phyloP scores from a whole-genome alignment of 495 filamentous ascomycete species.

The Penicillium roqueforti region DNA sequence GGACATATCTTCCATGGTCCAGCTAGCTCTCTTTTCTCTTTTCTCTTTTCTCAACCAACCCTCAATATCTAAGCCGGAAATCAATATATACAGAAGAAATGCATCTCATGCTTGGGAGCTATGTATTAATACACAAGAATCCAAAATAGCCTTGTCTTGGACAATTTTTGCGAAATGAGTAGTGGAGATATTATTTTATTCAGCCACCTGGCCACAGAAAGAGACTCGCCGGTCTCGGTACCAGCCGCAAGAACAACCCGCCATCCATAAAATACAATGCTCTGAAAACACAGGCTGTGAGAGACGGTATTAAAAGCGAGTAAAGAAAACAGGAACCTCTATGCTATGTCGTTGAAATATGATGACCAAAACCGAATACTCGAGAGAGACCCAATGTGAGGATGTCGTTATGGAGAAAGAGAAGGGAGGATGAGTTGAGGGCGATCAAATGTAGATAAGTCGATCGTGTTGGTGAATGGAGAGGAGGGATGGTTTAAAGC shows the following conservation, averaged over 20 bases:
- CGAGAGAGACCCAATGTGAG: slow-evolving; percentile 40
- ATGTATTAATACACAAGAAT: neutral
- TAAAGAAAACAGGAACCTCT: slow-evolving; percentile 35
- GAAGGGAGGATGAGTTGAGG: slow-evolving; percentile 10
- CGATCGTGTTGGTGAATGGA: slow-evolving; percentile 9
- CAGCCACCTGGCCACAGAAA: neutral
- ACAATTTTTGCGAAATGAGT: neutral
- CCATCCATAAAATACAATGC: slow-evolving; percentile 6
- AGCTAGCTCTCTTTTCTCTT: too few relatives aligned
- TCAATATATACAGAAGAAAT: neutral
- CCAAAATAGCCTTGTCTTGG: neutral
- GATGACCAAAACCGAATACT: slow-evolving; percentile 42
- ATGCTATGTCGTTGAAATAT: slow-evolving; percentile 42
- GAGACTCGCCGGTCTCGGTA: neutral
- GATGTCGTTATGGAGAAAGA: slow-evolving; percentile 32
- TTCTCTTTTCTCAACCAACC: too few relatives aligned
- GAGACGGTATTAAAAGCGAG: slow-evolving; percentile 12
- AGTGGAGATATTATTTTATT: neutral
- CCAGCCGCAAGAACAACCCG: neutral
- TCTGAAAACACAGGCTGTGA: neutral
- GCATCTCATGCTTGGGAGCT: neutral
- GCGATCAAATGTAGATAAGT: slow-evolving; percentile 11
- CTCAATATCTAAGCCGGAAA: neutral
- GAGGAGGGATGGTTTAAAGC: slow-evolving; percentile 27
- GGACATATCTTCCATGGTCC: too few relatives aligned